A percentile compares a stretch with the other conserved stretches of the same genome.
phyloP scores from a whole-genome alignment of 306 rosid genomes.

The Cicer cuneatum region DNA sequence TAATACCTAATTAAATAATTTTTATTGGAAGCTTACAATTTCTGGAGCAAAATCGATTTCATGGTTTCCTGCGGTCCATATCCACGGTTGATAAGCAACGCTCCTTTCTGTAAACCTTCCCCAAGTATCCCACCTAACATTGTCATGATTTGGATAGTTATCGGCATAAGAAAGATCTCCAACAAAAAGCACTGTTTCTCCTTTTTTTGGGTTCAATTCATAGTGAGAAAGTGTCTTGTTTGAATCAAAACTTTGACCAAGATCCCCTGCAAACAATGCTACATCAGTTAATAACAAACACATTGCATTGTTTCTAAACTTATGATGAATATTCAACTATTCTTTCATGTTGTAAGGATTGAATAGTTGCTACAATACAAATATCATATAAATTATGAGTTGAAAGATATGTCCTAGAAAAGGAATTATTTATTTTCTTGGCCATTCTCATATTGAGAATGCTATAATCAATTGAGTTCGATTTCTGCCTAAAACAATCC shows the following conservation, averaged over 20 bases:
- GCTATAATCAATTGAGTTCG: neutral
- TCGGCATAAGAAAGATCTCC: conserved; percentile 95
- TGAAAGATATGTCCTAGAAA: too few species aligned
- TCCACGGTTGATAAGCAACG: conserved; percentile 95
- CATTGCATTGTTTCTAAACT: conserved; percentile 13
- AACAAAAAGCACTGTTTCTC: conserved; percentile 68
- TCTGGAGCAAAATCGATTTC: conserved; percentile 78
- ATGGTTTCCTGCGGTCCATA: conserved; percentile 95
- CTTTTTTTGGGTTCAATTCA: conserved; percentile 64
- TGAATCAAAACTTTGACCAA: conserved; percentile 91
- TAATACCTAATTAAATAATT: neutral
- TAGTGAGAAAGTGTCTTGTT: conserved; percentile 78
- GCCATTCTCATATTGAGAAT: too few species aligned
- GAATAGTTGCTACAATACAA: neutral
- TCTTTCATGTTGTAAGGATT: neutral
- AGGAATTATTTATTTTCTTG: too few species aligned
- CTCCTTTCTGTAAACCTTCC: conserved; percentile 88
- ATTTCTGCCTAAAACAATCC: neutral
- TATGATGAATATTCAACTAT: neutral
- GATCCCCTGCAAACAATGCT: conserved; percentile 67
- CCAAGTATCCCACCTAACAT: conserved; percentile 87
- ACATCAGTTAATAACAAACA: conserved; percentile 24
- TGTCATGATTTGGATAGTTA: conserved; percentile 69
- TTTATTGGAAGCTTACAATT: conserved; percentile 57
- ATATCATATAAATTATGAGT: too few species aligned